phyloP scores from a whole-genome alignment of 2,329 filamentous ascomycete species.

The Lachnellula subtilissima region DNA sequence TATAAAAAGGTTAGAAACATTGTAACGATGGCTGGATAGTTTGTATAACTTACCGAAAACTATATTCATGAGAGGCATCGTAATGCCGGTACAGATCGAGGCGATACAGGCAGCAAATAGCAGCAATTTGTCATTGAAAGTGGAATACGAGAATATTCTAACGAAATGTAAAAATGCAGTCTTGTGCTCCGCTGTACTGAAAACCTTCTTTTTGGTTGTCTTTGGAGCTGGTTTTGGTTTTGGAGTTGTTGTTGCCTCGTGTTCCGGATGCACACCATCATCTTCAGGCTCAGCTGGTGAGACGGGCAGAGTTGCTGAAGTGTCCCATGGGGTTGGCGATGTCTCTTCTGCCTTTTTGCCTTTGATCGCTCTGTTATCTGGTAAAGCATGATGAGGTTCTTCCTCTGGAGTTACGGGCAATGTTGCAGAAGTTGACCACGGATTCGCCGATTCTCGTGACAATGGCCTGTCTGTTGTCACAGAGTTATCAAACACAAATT shows the following conservation, averaged over 20 bases:
- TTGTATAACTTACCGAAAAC: conserved; percentile 43
- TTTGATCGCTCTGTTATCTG: neutral
- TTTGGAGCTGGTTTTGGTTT: neutral
- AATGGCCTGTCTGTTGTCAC: conserved; percentile 1
- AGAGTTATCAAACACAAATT: neutral
- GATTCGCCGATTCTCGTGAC: conserved; percentile 1
- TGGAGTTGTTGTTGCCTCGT: neutral
- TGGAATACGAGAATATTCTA: conserved; percentile 23
- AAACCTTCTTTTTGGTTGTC: neutral
- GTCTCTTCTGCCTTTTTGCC: neutral
- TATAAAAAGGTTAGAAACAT: neutral
- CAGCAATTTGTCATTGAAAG: conserved; percentile 10
- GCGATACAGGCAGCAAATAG: conserved; percentile 37
- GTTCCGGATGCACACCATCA: neutral
- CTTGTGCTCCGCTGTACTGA: neutral
- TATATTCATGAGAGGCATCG: conserved; percentile 54
- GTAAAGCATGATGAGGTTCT: neutral
- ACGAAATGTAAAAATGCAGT: neutral
- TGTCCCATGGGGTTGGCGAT: conserved; percentile 7
- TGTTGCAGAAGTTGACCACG: conserved; percentile 12
- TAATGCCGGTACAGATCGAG: conserved; percentile 48
- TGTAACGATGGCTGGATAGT: neutral
- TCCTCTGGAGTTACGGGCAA: neutral
- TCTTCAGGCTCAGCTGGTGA: neutral
- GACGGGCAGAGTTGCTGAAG: conserved; percentile 5